Percentiles rank a stretch among this genome's conserved stretches.
Evolutionary conservation across 192 early-diverging fungal genomes (phyloP).

Genomic region (Coemansia sp.): DNA sequence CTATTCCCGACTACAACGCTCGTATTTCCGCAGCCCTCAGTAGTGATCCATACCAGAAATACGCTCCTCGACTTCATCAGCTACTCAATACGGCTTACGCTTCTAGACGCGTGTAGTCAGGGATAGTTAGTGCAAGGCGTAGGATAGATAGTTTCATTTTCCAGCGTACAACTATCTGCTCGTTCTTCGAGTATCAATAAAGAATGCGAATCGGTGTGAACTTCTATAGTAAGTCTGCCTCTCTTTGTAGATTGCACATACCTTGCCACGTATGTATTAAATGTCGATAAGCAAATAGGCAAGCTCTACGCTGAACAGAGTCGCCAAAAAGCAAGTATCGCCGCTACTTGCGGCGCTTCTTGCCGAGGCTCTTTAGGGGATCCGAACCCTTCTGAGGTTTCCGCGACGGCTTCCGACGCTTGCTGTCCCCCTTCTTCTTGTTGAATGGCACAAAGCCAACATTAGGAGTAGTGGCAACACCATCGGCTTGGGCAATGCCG

Average conservation of each 20-base stretch:
- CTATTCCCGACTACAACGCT: not conserved
- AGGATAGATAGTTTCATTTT: too few species aligned
- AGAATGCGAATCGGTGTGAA: too few species aligned
- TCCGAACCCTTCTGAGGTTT: constrained; percentile 23
- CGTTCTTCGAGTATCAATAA: not conserved
- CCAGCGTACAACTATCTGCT: too few species aligned
- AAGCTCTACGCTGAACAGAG: too few species aligned
- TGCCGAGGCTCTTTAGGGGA: constrained; percentile 47
- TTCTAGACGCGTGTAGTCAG: too few species aligned
- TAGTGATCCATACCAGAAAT: not conserved
- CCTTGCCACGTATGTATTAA: not conserved
- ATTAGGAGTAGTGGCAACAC: constrained; percentile 33
- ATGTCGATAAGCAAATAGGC: not conserved
- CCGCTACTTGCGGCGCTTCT: constrained; percentile 39
- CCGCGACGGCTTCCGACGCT: constrained; percentile 26
- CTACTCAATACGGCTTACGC: too few species aligned
- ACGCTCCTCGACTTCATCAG: not conserved
- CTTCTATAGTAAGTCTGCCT: too few species aligned
- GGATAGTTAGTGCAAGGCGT: too few species aligned
- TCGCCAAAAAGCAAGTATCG: not conserved
- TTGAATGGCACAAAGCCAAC: constrained; percentile 57
- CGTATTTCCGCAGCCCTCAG: not conserved
- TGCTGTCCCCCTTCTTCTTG: constrained; percentile 25
- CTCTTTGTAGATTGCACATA: too few species aligned
- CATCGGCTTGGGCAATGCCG: constrained; percentile 44